Evolutionary conservation across 1,284 basidiomycete species (phyloP).

Genomic region (Leccinum proliferum): DNA sequence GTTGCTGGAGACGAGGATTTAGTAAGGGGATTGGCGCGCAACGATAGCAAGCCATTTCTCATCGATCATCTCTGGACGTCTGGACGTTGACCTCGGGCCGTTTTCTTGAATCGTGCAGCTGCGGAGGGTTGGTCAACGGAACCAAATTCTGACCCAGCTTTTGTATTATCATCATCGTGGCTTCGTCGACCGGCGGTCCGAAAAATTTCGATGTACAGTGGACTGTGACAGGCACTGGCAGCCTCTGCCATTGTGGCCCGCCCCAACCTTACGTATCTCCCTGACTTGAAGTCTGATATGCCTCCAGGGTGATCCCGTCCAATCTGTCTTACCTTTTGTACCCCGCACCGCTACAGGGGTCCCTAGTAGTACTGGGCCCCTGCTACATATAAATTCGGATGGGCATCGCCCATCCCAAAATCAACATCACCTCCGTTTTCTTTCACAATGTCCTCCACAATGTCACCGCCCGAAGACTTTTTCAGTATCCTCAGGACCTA

Average conservation of each 20-base stretch:
- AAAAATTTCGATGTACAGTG: no score
- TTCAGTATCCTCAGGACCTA: neutral
- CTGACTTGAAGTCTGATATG: no score
- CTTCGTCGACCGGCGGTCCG: no score
- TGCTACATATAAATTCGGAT: neutral
- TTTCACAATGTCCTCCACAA: neutral
- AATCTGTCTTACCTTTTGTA: no score
- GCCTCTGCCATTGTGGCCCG: no score
- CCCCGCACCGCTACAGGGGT: no score
- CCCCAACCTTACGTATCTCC: no score
- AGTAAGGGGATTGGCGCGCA: conserved; percentile 45
- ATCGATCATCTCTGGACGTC: neutral
- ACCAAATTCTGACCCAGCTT: neutral
- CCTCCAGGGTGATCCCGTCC: no score
- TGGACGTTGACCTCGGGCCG: neutral
- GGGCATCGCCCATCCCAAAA: neutral
- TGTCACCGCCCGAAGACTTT: neutral
- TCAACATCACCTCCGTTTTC: neutral
- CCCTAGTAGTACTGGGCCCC: no score
- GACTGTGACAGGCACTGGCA: no score
- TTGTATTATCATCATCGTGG: neutral
- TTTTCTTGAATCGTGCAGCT: neutral
- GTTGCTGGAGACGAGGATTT: conserved; percentile 79
- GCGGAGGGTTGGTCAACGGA: neutral
- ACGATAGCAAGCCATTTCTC: neutral